These are phyloP conservation scores for Vigna hirtella DNA, from an alignment of 306 rosid species.

Conservation along the genomic window DNA sequence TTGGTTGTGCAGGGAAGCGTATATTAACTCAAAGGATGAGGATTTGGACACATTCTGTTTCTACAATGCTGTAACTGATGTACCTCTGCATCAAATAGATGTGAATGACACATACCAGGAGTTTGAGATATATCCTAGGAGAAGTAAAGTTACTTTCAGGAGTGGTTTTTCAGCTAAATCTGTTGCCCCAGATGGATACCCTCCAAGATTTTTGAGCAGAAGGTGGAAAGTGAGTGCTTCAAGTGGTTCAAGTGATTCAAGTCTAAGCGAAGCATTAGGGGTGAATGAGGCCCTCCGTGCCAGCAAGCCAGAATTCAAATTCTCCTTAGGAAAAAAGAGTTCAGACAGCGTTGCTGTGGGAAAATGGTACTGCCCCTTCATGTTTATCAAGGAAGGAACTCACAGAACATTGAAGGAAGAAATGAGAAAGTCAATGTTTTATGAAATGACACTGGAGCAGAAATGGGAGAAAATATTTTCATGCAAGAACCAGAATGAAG, in stretches of 20 bases:
- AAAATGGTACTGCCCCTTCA: constrained; percentile 78
- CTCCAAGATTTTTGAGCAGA: constrained; percentile 58
- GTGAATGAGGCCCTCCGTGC: constrained; percentile 51
- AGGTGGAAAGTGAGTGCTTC: constrained; percentile 56
- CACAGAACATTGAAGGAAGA: constrained; percentile 54
- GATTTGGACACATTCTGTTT: constrained; percentile 56
- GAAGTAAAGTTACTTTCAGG: constrained; percentile 47
- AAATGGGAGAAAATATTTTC: constrained; percentile 64
- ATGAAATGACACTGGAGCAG: constrained; percentile 74
- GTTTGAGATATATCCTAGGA: constrained; percentile 55
- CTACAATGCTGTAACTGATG: constrained; percentile 43
- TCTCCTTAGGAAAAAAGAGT: constrained; percentile 15
- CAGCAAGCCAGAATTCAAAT: constrained; percentile 48
- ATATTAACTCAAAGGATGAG: constrained; percentile 52
- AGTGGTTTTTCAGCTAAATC: constrained; percentile 65
- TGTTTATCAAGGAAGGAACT: constrained; percentile 66
- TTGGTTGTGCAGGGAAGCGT: constrained; percentile 56
- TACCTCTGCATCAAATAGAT: constrained; percentile 45
- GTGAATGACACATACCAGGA: constrained; percentile 47
- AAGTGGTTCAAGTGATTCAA: constrained; percentile 37
- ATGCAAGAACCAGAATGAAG: constrained; percentile 24
- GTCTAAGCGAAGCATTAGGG: constrained; percentile 62
- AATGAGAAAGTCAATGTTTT: constrained; percentile 56
- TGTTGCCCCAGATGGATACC: constrained; percentile 52
- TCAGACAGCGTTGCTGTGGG: constrained; percentile 62